Conservation (phyloP, 495 filamentous ascomycete species). For the Rhizodiscina lignyota region DNA sequence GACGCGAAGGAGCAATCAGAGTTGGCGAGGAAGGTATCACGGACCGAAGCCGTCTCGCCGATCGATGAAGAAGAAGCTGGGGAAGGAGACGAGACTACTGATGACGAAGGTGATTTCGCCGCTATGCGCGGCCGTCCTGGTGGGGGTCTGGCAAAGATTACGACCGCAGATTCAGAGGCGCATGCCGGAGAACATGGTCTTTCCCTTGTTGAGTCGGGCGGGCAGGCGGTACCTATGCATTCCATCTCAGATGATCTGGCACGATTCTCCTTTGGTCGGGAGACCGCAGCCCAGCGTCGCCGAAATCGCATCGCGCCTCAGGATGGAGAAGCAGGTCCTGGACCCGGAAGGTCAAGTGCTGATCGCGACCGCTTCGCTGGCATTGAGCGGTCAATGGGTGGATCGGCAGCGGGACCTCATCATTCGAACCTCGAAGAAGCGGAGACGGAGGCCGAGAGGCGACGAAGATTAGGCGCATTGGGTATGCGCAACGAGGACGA, state of each 20-base stretch:
- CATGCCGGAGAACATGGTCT: conserved; percentile 12
- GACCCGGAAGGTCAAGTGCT: neutral
- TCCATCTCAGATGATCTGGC: conserved; percentile 14
- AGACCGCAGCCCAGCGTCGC: conserved; percentile 9
- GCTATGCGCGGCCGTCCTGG: too few relatives aligned
- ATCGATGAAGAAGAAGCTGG: neutral
- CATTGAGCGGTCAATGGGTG: neutral
- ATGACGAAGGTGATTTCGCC: neutral
- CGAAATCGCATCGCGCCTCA: neutral
- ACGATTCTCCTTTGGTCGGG: conserved; percentile 4
- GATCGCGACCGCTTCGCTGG: neutral
- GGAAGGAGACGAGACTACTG: neutral
- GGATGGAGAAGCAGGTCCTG: neutral
- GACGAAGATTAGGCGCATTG: neutral
- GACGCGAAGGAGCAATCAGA: conserved; percentile 30
- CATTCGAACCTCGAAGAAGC: neutral
- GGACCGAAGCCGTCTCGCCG: neutral
- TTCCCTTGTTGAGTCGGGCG: conserved; percentile 15
- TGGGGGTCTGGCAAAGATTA: neutral
- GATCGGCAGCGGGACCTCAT: neutral
- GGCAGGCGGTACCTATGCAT: conserved; percentile 18
- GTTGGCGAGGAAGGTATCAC: neutral
- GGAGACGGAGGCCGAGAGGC: neutral
- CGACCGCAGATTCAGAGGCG: neutral
- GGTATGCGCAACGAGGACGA: neutral